Conservation (phyloP, 441 rosid species). For the Erysimum cheiri region DNA sequence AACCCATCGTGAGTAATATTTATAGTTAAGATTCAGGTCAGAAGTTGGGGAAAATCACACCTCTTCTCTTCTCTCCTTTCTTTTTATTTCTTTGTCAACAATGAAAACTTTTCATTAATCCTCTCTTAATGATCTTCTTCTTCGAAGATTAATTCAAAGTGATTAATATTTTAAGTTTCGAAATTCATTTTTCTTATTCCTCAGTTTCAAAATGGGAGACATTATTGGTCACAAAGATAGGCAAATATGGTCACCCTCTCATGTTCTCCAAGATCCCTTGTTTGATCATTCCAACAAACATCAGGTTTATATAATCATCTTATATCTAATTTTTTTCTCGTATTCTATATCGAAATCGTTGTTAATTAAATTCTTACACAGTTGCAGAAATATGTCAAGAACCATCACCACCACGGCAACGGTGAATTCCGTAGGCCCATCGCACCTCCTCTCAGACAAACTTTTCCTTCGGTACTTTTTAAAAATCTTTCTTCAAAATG, state of each 20-base stretch:
- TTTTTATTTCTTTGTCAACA: background rate
- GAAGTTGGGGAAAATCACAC: constrained; percentile 62
- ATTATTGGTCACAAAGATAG: constrained; percentile 57
- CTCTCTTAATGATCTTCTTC: constrained; percentile 32
- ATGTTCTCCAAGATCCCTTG: constrained; percentile 53
- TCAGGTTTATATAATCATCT: constrained; percentile 43
- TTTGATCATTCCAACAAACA: constrained; percentile 42
- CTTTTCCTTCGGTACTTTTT: constrained; percentile 27
- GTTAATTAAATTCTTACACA: background rate
- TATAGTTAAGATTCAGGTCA: constrained; percentile 80
- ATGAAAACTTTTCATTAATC: constrained; percentile 40
- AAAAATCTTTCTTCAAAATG: background rate
- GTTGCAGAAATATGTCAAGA: constrained; percentile 31
- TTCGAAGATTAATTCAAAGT: constrained; percentile 12
- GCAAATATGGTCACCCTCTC: constrained; percentile 59
- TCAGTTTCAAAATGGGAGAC: constrained; percentile 47
- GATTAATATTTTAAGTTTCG: background rate
- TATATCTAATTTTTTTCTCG: constrained; percentile 12
- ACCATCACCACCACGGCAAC: constrained; percentile 8
- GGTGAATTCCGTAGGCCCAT: constrained; percentile 14
- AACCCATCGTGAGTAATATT: constrained; percentile 42
- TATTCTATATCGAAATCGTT: background rate
- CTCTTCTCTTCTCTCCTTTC: constrained; percentile 30
- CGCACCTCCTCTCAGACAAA: constrained; percentile 8
- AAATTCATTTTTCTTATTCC: background rate